Conservation (phyloP, 1,284 basidiomycete genomes). For the Heterobasidion irregulare region DNA sequence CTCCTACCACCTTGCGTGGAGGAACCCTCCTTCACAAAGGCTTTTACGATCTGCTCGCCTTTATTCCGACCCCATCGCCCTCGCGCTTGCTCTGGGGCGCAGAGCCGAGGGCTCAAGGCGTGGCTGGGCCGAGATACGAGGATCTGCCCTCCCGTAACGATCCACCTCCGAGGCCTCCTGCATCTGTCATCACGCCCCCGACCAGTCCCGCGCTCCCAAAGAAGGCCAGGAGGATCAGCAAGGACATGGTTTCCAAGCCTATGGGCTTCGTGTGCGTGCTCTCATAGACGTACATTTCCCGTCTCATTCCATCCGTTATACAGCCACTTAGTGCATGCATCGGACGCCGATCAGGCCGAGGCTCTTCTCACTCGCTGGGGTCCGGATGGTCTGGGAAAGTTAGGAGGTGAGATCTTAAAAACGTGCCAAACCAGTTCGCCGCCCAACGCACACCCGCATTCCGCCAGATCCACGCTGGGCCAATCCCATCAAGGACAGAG, state of each 20-base stretch:
- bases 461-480: slow-evolving; percentile 82
- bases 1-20: slow-evolving; percentile 41
- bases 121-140: slow-evolving; percentile 61
- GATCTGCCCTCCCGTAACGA: slow-evolving; percentile 27
- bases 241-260: slow-evolving; percentile 81
- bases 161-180: slow-evolving; percentile 13
- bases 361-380: slow-evolving; percentile 87
- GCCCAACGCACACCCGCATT: slow-evolving; percentile 11
- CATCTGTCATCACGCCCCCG: slow-evolving; percentile 18
- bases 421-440: slow-evolving; percentile 15
- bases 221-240: slow-evolving; percentile 66
- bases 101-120: slow-evolving; percentile 22
- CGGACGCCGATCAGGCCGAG: slow-evolving; percentile 87
- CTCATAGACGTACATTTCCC: slow-evolving; percentile 8
- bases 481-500: slow-evolving; percentile 78
- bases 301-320: slow-evolving; percentile 16
- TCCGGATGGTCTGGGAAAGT: slow-evolving; percentile 84
- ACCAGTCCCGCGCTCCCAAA: slow-evolving; percentile 28
- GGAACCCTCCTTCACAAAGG: slow-evolving; percentile 76
- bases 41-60: slow-evolving; percentile 80
- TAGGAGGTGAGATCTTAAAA: slow-evolving; percentile 59
- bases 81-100: slow-evolving; percentile 55
- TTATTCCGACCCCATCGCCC: slow-evolving; percentile 64
- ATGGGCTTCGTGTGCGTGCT: slow-evolving; percentile 73
- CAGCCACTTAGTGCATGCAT: slow-evolving; percentile 91